These are phyloP conservation scores for Daldinia vernicosa DNA, from an alignment of 495 filamentous ascomycete species.

Conservation along the genomic window DNA sequence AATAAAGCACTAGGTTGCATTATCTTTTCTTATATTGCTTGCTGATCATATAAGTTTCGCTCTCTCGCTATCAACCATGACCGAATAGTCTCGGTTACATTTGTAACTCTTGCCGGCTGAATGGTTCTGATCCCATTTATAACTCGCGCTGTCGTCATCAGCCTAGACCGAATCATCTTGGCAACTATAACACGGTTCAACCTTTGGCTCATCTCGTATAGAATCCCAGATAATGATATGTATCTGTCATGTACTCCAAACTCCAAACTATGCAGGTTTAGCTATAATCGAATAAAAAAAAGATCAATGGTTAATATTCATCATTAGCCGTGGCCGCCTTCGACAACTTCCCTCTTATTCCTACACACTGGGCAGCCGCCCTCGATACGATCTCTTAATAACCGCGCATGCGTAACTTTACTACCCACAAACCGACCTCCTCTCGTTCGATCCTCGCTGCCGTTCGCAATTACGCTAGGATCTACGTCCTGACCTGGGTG, in stretches of 20 bases:
- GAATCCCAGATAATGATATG: not conserved
- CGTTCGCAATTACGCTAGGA: conserved; percentile 49
- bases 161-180: not conserved
- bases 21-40: not conserved
- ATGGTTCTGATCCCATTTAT: not conserved
- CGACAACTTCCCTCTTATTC: conserved; percentile 39
- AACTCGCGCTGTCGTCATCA: not conserved
- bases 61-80: not conserved
- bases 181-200: not conserved
- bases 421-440: conserved; percentile 66
- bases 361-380: conserved; percentile 77
- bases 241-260: conserved; percentile 11
- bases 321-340: conserved; percentile 23
- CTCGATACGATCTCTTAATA: conserved; percentile 74
- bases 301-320: not conserved
- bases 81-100: not conserved
- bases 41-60: not conserved
- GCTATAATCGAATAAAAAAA: conserved; percentile 2
- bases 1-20: not conserved
- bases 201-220: not conserved
- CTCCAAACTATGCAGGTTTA: conserved; percentile 22
- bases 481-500: conserved; percentile 51
- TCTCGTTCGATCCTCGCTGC: conserved; percentile 49
- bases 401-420: conserved; percentile 88
- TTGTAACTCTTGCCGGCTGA: not conserved